Evolutionary conservation across 371 early-diverging fungal genomes (phyloP), one percentile per base, ranked within the genome.

Genomic region (Mortierella polycephala): DNA sequence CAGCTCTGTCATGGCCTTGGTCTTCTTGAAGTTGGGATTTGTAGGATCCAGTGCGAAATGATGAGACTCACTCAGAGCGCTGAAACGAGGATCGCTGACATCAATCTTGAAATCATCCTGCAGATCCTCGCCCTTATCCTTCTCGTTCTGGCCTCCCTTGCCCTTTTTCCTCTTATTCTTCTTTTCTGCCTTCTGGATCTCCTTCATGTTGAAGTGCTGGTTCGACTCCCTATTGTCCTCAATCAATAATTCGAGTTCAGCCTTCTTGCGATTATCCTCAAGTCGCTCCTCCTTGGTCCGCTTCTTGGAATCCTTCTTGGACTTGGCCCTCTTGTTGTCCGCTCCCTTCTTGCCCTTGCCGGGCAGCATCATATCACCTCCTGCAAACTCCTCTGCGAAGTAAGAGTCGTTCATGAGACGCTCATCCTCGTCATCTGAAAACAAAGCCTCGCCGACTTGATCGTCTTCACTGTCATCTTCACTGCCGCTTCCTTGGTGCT

Each of bases 11-110:
- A 96, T 97, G 23, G 89, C 92, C 81, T 92, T 93, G 41, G 97
- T 98, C 87, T 95, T 95, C 84, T 96, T 96, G 87, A 95, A 98
- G 65, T 92, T 89, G 61, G 98, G 96, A 79, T 94, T 96, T 60
- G 96, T 96, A 16, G 98, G 97, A 72, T 98, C 99, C 57, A 98
- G 93, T 20, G 97, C 96, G 82, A 96, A 98, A 69, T 94, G 91
- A 75, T 94, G 93, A 8, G 92, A 91, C 21, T 94, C 93, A 61
- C 89, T 87, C 74, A 97, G 62, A 1, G 94, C 91, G 20, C 85
- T 75, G 81, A 98, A 98, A 73, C 99, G 93, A 65, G 93, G 90
- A 84, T 98, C 99, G 20, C 71, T 75, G 5, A 92, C 88, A 66
- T 98, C 85, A 47, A 98, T 88, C 68, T 93, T 89, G 73, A 98